Percentiles rank a stretch among this genome's conserved stretches.
These are phyloP conservation scores for Yamadazyma kitorensis DNA, from an alignment of 805 yeast genomes.

Conservation along the genomic window DNA sequence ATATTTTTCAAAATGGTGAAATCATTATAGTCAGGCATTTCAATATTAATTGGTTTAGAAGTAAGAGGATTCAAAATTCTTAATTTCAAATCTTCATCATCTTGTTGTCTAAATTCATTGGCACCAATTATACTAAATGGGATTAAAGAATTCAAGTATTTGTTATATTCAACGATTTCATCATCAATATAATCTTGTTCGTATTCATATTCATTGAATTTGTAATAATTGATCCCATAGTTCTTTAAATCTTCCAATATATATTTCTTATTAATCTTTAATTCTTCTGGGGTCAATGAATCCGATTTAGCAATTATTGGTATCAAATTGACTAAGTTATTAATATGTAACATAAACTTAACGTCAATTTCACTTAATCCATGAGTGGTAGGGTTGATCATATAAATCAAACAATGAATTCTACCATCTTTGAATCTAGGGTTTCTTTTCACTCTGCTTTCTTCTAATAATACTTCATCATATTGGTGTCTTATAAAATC, in stretches of 20 bases:
- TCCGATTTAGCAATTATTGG: conserved; percentile 46
- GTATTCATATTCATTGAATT: conserved; percentile 62
- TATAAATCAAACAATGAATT: conserved; percentile 57
- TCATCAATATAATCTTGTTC: conserved; percentile 52
- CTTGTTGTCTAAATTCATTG: conserved; percentile 51
- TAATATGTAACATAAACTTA: conserved; percentile 39
- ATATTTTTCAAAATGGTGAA: conserved; percentile 78
- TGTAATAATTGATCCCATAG: conserved; percentile 68
- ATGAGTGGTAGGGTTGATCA: conserved; percentile 46
- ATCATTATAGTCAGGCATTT: conserved; percentile 74
- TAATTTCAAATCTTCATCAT: conserved; percentile 47
- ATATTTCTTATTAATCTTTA: conserved; percentile 68
- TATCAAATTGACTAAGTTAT: conserved; percentile 40
- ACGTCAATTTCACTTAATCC: conserved; percentile 43
- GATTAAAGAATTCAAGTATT: conserved; percentile 57
- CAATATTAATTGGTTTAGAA: conserved; percentile 58
- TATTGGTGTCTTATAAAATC: conserved; percentile 80
- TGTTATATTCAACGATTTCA: conserved; percentile 63
- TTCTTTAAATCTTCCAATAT: conserved; percentile 73
- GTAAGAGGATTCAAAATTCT: conserved; percentile 47
- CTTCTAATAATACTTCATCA: conserved; percentile 79
- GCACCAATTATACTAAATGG: conserved; percentile 74
- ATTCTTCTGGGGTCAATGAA: conserved; percentile 39
- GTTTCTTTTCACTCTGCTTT: conserved; percentile 76
- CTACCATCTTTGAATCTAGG: conserved; percentile 84